These are phyloP conservation scores for Eucalyptus marginata DNA, from an alignment of 345 rosid species.

Conservation along the genomic window DNA sequence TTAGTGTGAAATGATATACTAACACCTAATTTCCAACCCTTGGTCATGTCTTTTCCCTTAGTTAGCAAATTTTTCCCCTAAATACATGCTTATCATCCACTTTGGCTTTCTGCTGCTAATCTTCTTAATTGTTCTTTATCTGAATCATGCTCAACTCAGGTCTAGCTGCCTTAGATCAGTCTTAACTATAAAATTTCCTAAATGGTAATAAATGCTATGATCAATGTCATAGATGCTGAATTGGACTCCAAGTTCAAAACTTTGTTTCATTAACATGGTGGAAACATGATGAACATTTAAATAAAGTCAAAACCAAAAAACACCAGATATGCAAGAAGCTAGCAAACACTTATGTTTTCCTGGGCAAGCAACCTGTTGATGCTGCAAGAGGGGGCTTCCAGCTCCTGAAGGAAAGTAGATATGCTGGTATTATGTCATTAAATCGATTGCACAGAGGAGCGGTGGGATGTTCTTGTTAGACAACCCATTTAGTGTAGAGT, in stretches of 20 bases:
- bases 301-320: not conserved
- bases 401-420: not conserved
- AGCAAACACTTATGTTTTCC: not conserved
- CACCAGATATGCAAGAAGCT: not conserved
- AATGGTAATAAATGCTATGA: not conserved
- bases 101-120: not conserved
- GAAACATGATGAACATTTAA: not conserved
- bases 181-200: not conserved
- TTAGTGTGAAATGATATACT: not conserved
- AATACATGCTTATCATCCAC: not conserved
- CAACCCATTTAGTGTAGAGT: not conserved
- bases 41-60: not conserved
- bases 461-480: not conserved
- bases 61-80: not conserved
- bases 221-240: not conserved
- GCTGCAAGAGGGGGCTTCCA: not conserved
- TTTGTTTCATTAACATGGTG: not conserved
- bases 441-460: not conserved
- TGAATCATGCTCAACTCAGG: not conserved
- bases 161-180: not conserved
- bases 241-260: not conserved
- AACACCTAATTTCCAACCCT: not conserved
- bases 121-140: not conserved
- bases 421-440: not conserved
- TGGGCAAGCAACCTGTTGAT: not conserved